A percentile compares a stretch with the other conserved stretches of the same genome.
Conservation (phyloP, 2,329 filamentous ascomycete genomes). For the Epichloe gansuensis region DNA sequence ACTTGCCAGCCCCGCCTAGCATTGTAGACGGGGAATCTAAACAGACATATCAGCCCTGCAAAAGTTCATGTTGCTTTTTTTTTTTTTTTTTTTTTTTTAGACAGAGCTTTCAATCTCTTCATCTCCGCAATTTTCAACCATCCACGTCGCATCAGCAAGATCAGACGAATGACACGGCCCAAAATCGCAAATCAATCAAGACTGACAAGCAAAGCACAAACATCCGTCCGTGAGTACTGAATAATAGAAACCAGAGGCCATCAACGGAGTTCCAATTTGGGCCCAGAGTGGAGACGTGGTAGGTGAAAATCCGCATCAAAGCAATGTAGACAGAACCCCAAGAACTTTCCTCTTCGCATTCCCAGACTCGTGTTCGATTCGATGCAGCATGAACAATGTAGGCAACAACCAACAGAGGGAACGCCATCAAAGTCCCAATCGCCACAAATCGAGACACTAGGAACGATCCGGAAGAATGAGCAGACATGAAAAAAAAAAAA, state of each 20-base stretch:
- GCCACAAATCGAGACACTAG: not conserved
- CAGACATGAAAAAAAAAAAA: slow-evolving; percentile 4
- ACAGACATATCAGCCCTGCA: not conserved
- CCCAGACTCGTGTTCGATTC: not conserved
- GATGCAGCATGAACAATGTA: not conserved
- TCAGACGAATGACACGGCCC: not conserved
- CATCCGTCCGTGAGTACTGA: not conserved
- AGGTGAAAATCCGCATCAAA: not conserved
- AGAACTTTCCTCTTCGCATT: not conserved
- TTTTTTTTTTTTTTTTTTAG: too few relatives aligned
- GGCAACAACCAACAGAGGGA: not conserved
- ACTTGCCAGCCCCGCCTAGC: not conserved
- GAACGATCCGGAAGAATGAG: not conserved
- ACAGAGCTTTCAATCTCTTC: not conserved
- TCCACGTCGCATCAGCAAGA: not conserved
- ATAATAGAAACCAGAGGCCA: not conserved
- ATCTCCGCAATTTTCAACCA: not conserved
- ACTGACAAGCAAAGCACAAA: not conserved
- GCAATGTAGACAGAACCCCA: not conserved
- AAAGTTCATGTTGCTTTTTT: not conserved
- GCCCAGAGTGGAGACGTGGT: not conserved
- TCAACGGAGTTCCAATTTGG: not conserved
- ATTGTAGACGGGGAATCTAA: not conserved
- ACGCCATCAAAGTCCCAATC: not conserved
- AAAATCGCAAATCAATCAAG: not conserved